Conservation (phyloP, 2,329 filamentous ascomycete species). For the Corynespora cassiicola region DNA sequence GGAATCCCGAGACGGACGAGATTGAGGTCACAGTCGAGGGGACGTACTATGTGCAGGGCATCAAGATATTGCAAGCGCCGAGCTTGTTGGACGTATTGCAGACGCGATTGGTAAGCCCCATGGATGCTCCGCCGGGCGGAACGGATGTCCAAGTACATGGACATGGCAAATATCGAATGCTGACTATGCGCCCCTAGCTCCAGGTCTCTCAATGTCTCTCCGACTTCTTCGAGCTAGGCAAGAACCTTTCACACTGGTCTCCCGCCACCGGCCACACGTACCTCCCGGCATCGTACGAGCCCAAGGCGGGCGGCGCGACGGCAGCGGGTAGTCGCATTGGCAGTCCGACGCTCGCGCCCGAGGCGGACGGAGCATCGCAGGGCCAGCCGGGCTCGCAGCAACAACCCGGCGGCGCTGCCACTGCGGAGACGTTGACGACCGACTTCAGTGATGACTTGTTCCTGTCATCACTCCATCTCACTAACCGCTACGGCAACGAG, state of each 20-base stretch:
- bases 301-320: conserved; percentile 29
- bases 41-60: conserved; percentile 67
- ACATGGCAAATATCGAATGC: conserved; percentile 2
- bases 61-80: conserved; percentile 67
- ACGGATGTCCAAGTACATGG: no score
- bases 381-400: conserved; percentile 23
- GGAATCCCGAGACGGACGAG: conserved; percentile 51
- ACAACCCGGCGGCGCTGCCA: conserved; percentile 14
- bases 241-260: conserved; percentile 62
- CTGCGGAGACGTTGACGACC: conserved; percentile 13
- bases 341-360: conserved; percentile 30
- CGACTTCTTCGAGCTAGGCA: conserved; percentile 61
- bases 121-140: no score
- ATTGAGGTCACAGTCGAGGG: conserved; percentile 60
- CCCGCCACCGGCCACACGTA: conserved; percentile 68
- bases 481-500: conserved; percentile 63
- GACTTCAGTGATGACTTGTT: conserved; percentile 43
- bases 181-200: conserved; percentile 47
- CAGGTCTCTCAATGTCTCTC: conserved; percentile 63
- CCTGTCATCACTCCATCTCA: conserved; percentile 57
- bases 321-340: conserved; percentile 35
- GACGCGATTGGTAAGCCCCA: conserved; percentile 58
- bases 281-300: conserved; percentile 55
- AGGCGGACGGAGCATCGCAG: conserved; percentile 23
- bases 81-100: conserved; percentile 65